A percentile compares a stretch with the other conserved stretches of the same genome.
phyloP scores from a whole-genome alignment of 2,329 filamentous ascomycete genomes.

The Fusarium devonianum region DNA sequence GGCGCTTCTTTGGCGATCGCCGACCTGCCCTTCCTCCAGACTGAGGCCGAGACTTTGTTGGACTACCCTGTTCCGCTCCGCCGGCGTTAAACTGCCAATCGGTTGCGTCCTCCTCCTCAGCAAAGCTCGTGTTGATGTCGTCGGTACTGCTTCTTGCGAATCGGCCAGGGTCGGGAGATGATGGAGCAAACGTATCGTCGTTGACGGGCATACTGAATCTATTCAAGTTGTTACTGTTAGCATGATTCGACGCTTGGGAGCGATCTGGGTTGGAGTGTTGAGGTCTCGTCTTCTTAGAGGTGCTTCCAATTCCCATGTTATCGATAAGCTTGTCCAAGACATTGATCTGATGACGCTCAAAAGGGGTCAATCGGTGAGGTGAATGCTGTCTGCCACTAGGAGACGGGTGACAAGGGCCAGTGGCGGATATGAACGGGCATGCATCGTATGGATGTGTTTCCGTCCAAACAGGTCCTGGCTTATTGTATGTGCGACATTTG shows the following conservation, averaged over 20 bases:
- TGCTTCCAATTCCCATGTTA: slow-evolving; percentile 34
- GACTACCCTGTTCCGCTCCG: slow-evolving; percentile 43
- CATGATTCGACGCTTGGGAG: slow-evolving; percentile 18
- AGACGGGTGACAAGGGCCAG: slow-evolving; percentile 22
- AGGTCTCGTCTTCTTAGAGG: slow-evolving; percentile 22
- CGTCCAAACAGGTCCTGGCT: slow-evolving; percentile 1
- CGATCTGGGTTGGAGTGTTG: slow-evolving; percentile 2
- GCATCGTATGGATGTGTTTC: slow-evolving; percentile 20
- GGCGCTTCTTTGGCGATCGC: slow-evolving; percentile 49
- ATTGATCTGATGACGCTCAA: slow-evolving; percentile 52
- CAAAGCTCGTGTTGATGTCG: slow-evolving; percentile 69
- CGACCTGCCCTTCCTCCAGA: slow-evolving; percentile 52
- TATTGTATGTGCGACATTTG: slow-evolving; percentile 16
- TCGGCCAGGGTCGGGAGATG: slow-evolving; percentile 47
- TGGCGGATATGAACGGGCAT: slow-evolving; percentile 11
- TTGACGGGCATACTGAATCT: slow-evolving; percentile 62
- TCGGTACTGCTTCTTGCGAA: slow-evolving; percentile 63
- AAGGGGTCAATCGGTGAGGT: slow-evolving; percentile 43
- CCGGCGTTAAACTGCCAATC: slow-evolving; percentile 63
- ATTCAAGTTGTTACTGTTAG: slow-evolving; percentile 46
- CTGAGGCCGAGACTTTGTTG: slow-evolving; percentile 45
- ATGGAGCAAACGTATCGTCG: slow-evolving; percentile 50
- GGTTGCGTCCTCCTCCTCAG: slow-evolving; percentile 54
- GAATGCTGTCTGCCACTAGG: slow-evolving; percentile 45
- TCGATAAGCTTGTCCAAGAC: slow-evolving; percentile 50